These are phyloP conservation scores for Tetradesmus obliquus DNA, from an alignment of 139 green algal genomes.

Conservation along the genomic window DNA sequence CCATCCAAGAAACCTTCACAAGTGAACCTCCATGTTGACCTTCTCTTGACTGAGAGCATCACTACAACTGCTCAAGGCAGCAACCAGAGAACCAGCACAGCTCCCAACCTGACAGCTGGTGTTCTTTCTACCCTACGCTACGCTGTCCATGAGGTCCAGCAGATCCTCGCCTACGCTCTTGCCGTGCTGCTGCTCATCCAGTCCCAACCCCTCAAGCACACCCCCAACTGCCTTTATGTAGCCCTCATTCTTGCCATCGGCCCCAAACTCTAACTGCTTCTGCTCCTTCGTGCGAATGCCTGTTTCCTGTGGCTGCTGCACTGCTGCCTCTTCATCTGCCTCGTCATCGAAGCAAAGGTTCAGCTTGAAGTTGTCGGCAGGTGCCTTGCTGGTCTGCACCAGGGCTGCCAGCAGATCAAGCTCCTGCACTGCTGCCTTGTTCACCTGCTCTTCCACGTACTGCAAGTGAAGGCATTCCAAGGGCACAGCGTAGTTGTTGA, in stretches of 20 bases:
- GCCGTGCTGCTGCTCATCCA: neutral
- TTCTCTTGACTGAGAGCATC: neutral
- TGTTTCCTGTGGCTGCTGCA: neutral
- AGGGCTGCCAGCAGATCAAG: conserved; percentile 53
- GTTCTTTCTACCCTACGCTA: neutral
- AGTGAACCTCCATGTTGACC: neutral
- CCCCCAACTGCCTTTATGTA: conserved; percentile 17
- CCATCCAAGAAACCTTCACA: neutral
- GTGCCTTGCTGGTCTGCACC: conserved; percentile 34
- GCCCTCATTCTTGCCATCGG: conserved; percentile 28
- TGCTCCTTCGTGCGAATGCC: neutral
- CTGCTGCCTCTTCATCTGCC: neutral
- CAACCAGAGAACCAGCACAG: neutral
- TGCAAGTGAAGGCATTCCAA: neutral
- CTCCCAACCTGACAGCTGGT: neutral
- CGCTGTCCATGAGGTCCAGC: conserved; percentile 52
- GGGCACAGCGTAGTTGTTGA: neutral
- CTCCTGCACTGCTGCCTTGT: conserved; percentile 43
- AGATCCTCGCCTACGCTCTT: conserved; percentile 35
- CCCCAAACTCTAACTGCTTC: conserved; percentile 33
- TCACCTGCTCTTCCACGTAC: conserved; percentile 29
- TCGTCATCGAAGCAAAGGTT: conserved; percentile 52
- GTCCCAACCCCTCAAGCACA: conserved; percentile 14
- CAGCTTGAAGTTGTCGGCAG: conserved; percentile 58
- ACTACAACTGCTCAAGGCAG: neutral